Evolutionary conservation across 2,329 filamentous ascomycete species (phyloP), one percentile per base, ranked within the genome.

Genomic region (Mariannaea elegans): DNA sequence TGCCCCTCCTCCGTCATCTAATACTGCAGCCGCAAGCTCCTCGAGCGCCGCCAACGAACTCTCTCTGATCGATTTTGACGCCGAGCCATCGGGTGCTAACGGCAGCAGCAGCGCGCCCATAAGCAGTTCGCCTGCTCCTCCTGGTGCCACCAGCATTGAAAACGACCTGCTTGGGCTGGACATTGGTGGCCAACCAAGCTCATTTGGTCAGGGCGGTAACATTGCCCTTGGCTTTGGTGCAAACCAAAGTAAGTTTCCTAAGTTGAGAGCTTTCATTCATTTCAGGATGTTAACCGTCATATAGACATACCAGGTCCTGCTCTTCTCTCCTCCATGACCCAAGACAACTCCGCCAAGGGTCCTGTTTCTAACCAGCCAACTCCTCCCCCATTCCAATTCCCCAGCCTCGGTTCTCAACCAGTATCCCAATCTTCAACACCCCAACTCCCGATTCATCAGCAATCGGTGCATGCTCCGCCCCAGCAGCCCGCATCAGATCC

Each of bases 1-100:
- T 24, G 94, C 90, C 13, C 83, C 82, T 7, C 63, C 73, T 19
- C 68, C 73, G 2, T 73, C 73, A 4, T 72, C 59, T 84, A 86
- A 63, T 81, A 84, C 67, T 86, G 89, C 79, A 86, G 89, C 69
- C 86, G 90, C 69, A 13, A 60, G 52, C 41, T 65, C 65, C 7
- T 64, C 65, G 8, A 70, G 65, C 10, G 77, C 83, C 7, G 78
- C 80, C 4, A 84, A 93, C 70, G 94, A 97, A 75, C 79, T 97
- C 19, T 98, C 95, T 5, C 80, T 99, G 64, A 99, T 99, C 71
- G 95, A 99, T 73, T 94, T 99, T 71, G 92, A 90, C 61, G 89
- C 77, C 4, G 85, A 88, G 45, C 72, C 88, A 7, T 66, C 87
- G 14, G 87, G 89, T 36, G 79, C 84, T 38, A 81, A 80, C 56